These are phyloP conservation scores for Candida boidinii DNA, from an alignment of 805 yeast genomes.

Conservation along the genomic window DNA sequence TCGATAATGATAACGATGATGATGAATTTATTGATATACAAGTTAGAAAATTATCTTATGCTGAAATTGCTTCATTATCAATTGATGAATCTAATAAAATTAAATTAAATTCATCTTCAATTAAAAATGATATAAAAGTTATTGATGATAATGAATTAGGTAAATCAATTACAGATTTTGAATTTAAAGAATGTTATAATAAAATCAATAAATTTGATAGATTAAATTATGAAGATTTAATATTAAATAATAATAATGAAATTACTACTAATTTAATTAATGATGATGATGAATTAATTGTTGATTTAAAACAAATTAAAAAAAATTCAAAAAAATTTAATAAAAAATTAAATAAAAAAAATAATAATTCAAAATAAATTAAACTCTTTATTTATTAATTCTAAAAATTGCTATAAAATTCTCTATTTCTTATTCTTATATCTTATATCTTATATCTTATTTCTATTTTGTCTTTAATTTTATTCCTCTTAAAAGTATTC, in stretches of 20 bases:
- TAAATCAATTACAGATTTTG: conserved; percentile 24
- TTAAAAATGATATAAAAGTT: conserved; percentile 5
- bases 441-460: no score
- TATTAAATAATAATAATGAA: not conserved
- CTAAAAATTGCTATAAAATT: no score
- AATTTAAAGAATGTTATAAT: conserved; percentile 16
- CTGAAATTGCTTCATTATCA: conserved; percentile 37
- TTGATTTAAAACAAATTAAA: conserved; percentile 2
- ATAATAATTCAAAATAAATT: no score
- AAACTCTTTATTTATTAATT: no score
- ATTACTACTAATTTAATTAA: conserved; percentile 1
- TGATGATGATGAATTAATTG: conserved; percentile 2
- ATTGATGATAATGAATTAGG: conserved; percentile 23
- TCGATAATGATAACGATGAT: conserved; percentile 17
- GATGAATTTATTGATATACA: conserved; percentile 38
- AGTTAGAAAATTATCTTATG: conserved; percentile 40
- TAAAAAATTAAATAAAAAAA: conserved; percentile 10
- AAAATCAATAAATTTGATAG: conserved; percentile 7
- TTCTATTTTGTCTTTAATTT: no score
- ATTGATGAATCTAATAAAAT: not conserved
- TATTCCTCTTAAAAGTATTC: no score
- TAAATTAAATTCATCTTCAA: not conserved
- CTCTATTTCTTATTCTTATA: no score
- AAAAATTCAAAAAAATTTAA: conserved; percentile 12
- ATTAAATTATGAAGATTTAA: conserved; percentile 1